Evolutionary conservation across 805 yeast species (phyloP), one percentile per base, ranked within the genome.

Genomic region (Kuraishia piskuri): DNA sequence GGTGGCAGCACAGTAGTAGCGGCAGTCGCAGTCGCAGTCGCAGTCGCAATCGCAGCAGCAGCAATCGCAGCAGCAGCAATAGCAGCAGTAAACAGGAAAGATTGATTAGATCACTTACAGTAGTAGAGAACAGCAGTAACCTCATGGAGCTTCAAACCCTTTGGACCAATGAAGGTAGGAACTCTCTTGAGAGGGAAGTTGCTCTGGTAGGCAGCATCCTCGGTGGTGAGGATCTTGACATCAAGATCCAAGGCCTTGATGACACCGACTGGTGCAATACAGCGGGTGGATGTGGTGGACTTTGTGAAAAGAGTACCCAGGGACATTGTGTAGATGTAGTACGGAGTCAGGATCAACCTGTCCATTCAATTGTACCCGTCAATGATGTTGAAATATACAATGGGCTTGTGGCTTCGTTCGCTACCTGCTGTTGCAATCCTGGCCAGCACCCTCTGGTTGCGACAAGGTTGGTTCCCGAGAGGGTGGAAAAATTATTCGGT

Each of bases 131-230:
- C 69, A 56, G 94, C 91, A 65, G 84, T 75, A 55, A 72, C 76
- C 76, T 87, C 92, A 56, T 79, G 76, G 66, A 87, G 75, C 70
- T 84, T 84, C 77, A 73, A 82, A 56, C 92, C 91, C 66, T 84
- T 79, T 60, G 83, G 81, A 50, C 88, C 90, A 64, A 78, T 58
- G 60, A 84, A 84, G 57, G 88, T 80, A 65, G 95, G 94, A 59
- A 78, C 71, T 68, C 78, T 82, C 56, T 70, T 72, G 65, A 83
- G 72, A 59, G 92, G 90, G 79, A 86, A 87, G 63, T 72, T 62
- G 53, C 75, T 74, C 63, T 72, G 74, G 46, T 62, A 60, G 46
- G 62, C 61, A 19, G 62, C 59, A 12, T 31, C 40, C 40, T 31
- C 40, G 14, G 40, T 31, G 40, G 40, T 31, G 40, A 31, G 40